Base-by-base conservation (phyloP, 2,329 filamentous ascomycete genomes). In the Daldinia sp. region DNA sequence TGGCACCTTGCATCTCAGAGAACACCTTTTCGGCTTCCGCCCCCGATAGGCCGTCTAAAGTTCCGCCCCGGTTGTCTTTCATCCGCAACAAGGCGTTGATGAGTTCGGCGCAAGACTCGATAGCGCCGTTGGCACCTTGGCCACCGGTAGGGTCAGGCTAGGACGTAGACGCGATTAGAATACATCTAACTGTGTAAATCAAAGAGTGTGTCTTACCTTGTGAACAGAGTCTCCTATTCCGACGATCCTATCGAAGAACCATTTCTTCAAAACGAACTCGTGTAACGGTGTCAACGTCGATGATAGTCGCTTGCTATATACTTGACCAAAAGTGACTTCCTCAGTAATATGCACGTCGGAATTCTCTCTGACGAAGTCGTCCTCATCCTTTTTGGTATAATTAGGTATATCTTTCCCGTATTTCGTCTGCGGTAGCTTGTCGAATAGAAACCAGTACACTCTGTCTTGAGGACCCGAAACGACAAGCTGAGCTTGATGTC, bases 391-490 rank as follows among this genome's bases (percentile, higher is more conserved):
- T 33, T 74, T 73, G 2, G 77, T 77, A 68, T 75, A 81, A 6
- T 60, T 71, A 0, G 79, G 79, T 15, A 80, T 80, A 5, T 79
- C 74, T 3, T 74, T 72, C 1, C 76, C 75, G 50, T 75, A 75
- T 18, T 73, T 76, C 3, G 73, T 63, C 37, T 79, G 71, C 1
- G 75, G 70, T 1, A 79, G 65, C 54, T 75, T 75, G 26, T 75
- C 69, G 33, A 79, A 79, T 12, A 80, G 63, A 54, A 82, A 82
- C 78, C 79, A 81, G 72, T 79, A 82, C 0, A 79, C 63, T 1
- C 76, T 69, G 4, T 73, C 61, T 1, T 75, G 67, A 2, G 78
- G 77, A 0, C 78, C 79, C 2, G 75, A 74, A 2, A 77, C 70
- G 5, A 80, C 63, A 1, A 81, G 68, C 12, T 50, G 46, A 30